Evolutionary conservation across 352 stramenopile genomes (phyloP), one percentile per base, ranked within the genome.

Genomic region (Pythium volutum): DNA sequence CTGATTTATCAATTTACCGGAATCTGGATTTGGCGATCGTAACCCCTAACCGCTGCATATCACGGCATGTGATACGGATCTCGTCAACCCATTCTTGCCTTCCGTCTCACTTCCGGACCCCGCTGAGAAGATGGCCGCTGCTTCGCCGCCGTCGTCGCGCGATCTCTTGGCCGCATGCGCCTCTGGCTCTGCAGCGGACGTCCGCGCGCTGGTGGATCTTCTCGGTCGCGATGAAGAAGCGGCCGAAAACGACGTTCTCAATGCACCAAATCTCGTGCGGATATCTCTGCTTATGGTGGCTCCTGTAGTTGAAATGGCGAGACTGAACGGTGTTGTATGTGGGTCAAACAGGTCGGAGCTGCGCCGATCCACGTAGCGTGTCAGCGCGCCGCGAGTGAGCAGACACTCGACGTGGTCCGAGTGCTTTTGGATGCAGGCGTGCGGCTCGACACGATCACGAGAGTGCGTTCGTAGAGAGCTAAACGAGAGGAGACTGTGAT

Each of bases 381-480:
- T 16, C 58, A 65, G 38, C 58, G 58, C 15, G 20, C 39, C 9
- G 38, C 33, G 27, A 46, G 41, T 29, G 48, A 58, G 22, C 33
- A 65, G 18, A 59, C 49, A 8, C 38, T 55, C 6, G 47, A 2
- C 9, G 38, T 65, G 9, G 53, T 65, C 39, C 38, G 38, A 16
- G 49, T 33, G 39, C 49, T 65, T n/a, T 23, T 65, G 16, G 48
- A 59, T 4, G 58, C 58, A 1, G 58, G 58, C 25, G 48, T 38
- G n/a, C 47, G 27, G 10, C 36, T 52, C 26, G 57, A 64, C 14
- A 25, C 38, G 2, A 23, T 27, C 3, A 33, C 50, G 23, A 57
- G 48, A 29, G 57, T 64, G 31, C 10, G 31, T 36, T 36, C n/a
- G n/a, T n/a, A n/a, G n/a, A n/a, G n/a, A n/a, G n/a, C n/a, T n/a